These are phyloP conservation scores for Solanum chmielewskii DNA, from an alignment of 257 asterid species.

Conservation along the genomic window DNA sequence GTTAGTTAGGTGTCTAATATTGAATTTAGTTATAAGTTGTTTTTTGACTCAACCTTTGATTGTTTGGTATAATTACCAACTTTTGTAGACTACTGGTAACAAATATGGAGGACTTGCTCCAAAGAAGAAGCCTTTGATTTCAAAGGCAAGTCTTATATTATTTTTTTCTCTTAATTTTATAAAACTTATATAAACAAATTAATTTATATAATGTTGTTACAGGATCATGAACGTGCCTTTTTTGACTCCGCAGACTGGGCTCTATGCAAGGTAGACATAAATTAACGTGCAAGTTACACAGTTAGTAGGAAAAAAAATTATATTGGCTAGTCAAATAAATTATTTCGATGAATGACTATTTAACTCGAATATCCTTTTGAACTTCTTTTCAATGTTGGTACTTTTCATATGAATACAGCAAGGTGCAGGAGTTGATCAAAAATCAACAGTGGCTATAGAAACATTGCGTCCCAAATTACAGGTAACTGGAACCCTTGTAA, in stretches of 20 bases:
- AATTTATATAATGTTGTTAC: not conserved
- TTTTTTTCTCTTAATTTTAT: not conserved
- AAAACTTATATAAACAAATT: not conserved
- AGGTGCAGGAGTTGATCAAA: slow-evolving; percentile 51
- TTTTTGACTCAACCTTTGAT: not conserved
- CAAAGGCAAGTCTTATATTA: slow-evolving; percentile 38
- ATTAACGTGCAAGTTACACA: not conserved
- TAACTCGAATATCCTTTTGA: not conserved
- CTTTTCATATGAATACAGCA: slow-evolving; percentile 32
- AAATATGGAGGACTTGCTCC: slow-evolving; percentile 69
- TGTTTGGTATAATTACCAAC: not conserved
- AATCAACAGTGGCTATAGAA: slow-evolving; percentile 51
- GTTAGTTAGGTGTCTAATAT: not conserved
- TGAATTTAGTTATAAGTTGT: not conserved
- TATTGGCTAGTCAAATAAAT: not conserved
- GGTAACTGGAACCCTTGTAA: slow-evolving; percentile 18
- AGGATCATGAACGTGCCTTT: slow-evolving; percentile 77
- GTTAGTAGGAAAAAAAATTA: too few relatives aligned
- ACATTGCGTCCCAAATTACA: slow-evolving; percentile 65
- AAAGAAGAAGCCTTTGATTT: slow-evolving; percentile 73
- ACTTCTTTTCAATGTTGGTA: not conserved
- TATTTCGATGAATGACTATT: not conserved
- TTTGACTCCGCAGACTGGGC: slow-evolving; percentile 96
- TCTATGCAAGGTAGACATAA: slow-evolving; percentile 46
- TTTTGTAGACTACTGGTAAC: slow-evolving; percentile 23